Evolutionary conservation across 225 moss, liverwort and hornwort species (phyloP), one percentile per base, ranked within the genome.

Genomic region (Anthoceros angustus): DNA sequence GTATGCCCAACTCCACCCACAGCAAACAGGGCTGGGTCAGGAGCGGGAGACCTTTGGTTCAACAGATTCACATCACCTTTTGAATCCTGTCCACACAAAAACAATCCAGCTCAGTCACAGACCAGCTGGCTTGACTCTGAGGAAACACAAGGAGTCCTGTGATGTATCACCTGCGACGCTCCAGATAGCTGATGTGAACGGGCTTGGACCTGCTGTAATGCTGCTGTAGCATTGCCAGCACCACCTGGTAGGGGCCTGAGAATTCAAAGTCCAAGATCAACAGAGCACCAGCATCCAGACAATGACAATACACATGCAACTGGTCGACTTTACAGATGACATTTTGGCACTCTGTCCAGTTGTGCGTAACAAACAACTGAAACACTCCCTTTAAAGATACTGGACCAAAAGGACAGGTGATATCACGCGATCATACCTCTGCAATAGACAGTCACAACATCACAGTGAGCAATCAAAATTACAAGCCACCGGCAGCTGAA

Each of bases 151-250:
- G n/a, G n/a, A 32, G 4, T 7, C 42, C 25, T 14, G 16, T 41
- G 61, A 49, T 24, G 66, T 25, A 49, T 73, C 67, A 95, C 95
- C 95, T 95, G 95, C 50, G 88, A 88, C 70, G 83, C 75, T 77
- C 88, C 95, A 64, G 87, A 83, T 70, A 95, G 80, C 77, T 91
- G 75, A 69, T 83, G 94, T 61, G 88, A 78, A 66, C 91, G 91
- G 69, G 82, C 83, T 80, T 88, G 95, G 42, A 81, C 98, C 77
- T 99, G 95, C 77, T 98, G 98, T 78, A 99, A 77, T 61, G 92
- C 85, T 73, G 89, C 79, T 23, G 98, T 86, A 63, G 98, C 86
- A 75, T 78, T 82, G 71, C 87, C 92, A 69, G 83, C 82, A 49
- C 78, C 68, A 71, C 66, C 78, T 63, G 78, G 81, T 64, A 99